Evolutionary conservation across 768 basidiomycete species (phyloP).

Genomic region (Leccinum barrowsii): DNA sequence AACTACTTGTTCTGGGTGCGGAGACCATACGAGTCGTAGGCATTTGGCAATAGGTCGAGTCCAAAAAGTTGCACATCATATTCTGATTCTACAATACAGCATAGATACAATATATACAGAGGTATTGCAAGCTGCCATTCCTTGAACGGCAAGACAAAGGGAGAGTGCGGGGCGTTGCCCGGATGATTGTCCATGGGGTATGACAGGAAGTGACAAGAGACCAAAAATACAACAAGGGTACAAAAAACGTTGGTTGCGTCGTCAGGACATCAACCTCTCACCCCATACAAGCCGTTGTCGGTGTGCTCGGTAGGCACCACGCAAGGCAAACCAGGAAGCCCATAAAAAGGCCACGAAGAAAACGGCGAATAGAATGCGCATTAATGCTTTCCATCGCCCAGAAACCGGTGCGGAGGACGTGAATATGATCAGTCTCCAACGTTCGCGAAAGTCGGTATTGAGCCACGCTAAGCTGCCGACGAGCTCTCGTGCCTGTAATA

Average conservation of each 20-base stretch:
- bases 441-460: slow-evolving; percentile 74
- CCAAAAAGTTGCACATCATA: neutral
- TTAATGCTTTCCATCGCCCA: slow-evolving; percentile 60
- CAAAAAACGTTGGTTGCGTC: neutral
- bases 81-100: slow-evolving; percentile 17
- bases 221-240: neutral
- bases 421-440: slow-evolving; percentile 73
- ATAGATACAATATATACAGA: slow-evolving; percentile 12
- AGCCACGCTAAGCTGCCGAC: slow-evolving; percentile 69
- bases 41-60: neutral
- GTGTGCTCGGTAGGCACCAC: slow-evolving; percentile 71
- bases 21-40: slow-evolving; percentile 42
- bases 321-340: slow-evolving; percentile 56
- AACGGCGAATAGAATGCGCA: slow-evolving; percentile 58
- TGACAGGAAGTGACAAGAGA: neutral
- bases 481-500: slow-evolving; percentile 57
- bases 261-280: slow-evolving; percentile 68
- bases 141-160: neutral
- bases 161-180: neutral
- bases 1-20: slow-evolving; percentile 91
- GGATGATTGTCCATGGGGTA: neutral
- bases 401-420: slow-evolving; percentile 70
- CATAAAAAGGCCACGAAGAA: slow-evolving; percentile 57
- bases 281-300: slow-evolving; percentile 77
- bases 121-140: neutral